Base-by-base conservation (phyloP, 2,329 filamentous ascomycete species). In the Aspergillus calidoustus region DNA sequence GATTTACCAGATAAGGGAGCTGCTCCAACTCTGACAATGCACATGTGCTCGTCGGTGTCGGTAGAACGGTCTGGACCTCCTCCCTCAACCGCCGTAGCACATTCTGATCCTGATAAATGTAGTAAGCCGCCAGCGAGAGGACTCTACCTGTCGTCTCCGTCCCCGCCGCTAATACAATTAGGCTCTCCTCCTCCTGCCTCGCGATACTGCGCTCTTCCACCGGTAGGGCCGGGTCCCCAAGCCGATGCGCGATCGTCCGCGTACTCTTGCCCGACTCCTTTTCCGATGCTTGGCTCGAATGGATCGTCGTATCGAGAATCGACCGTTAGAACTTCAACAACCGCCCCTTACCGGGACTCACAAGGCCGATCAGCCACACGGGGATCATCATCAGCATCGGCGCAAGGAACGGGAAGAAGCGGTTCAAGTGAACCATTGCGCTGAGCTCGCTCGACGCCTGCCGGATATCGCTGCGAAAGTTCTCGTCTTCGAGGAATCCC, bases 1-100 rank as follows among this genome's bases (percentile, higher is more conserved):
- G 13, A 41, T 55, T 11, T 64, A 73, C 73, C 60, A 80, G 57
- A 61, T 80, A 82, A 0, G 80, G 77, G 8, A 81, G 68, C 49
- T 76, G 67, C 64, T 83, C 74, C 7, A 81, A 67, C 23, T 73
- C 34, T 15, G 34, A 41, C 34, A 41, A 13, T 5, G 9, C 11
- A 15, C 34, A 41, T 15, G 34, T 41, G 34, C 34, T 41, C 11
- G 34, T 41, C 34, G 34, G 34, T 15, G 34, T 41, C 34, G 34
- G 34, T 2, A 41, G 34, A 13, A 41, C 34, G 11, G 11, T 41
- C 11, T 15, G 9, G 8, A 41, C 11, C 9, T 13, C 34, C 5
- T 15, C 34, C 17, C 34, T 13, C 34, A 41, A 15, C 11, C 34
- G 34, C 4, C 11, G 9, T 11, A 41, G 11, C 11, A 41, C 9